Evolutionary conservation across 208 protist species (phyloP), one percentile per base, ranked within the genome.

Genomic region (Novymonas esmeraldas): DNA sequence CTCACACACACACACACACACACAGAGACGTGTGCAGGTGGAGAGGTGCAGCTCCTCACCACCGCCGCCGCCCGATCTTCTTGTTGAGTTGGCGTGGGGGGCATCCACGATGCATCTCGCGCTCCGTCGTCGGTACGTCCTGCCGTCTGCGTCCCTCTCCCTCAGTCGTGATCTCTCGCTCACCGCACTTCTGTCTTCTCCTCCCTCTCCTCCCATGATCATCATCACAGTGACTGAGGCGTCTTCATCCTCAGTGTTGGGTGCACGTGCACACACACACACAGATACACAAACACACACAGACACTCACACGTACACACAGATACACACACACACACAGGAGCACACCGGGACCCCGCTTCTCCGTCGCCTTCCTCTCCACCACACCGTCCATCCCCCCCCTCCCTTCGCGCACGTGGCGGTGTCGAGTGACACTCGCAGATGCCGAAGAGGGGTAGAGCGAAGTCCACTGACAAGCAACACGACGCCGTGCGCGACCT

Each of bases 371-470:
- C 36, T 11, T 41, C 36, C n/a, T n/a, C n/a, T n/a, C 36, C 36
- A 41, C 36, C 36, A 41, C 36, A 14, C 36, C 11, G 36, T 5
- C 45, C 10, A 6, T 16, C 45, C 6, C 45, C 9, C 16, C 45
- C 45, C 9, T 4, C 45, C n/a, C 45, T n/a, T 4, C 45, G 45
- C n/a, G 45, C n/a, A 16, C 22, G 45, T 50, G n/a, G 6, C 45
- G n/a, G 9, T 50, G 6, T 50, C 45, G 45, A 26, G 45, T 9
- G 45, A 4, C 10, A 16, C 10, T n/a, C 45, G 5, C 61, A 52
- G 48, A 76, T 76, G 70, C 70, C 70, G 31, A 76, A 76, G 52
- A 39, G 70, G 3, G 46, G 10, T 29, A n/a, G 70, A 38, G 55
- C 42, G 6, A 57, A 50, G 20, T 54, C 70, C 28, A 29, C 54